These are phyloP conservation scores for Biancaea sappan DNA, from an alignment of 306 rosid species.

Conservation along the genomic window DNA sequence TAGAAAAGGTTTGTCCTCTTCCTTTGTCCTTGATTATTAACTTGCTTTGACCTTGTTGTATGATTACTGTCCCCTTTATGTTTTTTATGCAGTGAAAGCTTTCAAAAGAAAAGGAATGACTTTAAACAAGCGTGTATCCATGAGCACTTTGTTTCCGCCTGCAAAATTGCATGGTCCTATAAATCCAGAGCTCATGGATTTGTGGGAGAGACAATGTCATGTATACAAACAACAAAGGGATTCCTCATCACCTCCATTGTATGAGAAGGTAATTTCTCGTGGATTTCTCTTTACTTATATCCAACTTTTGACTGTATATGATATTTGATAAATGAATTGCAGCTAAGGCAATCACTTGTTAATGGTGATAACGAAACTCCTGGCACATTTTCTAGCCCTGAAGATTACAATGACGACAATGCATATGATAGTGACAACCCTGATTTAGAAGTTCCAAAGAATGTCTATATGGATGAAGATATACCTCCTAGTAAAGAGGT, in stretches of 20 bases:
- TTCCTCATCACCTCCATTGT: conserved; percentile 52
- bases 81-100: conserved; percentile 56
- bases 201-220: conserved; percentile 59
- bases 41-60: conserved; percentile 2
- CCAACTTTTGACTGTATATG: conserved; percentile 6
- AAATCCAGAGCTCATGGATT: conserved; percentile 66
- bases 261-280: conserved; percentile 61
- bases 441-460: conserved; percentile 57
- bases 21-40: neutral
- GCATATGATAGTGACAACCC: conserved; percentile 48
- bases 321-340: conserved; percentile 39
- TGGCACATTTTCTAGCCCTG: conserved; percentile 44
- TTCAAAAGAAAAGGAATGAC: conserved; percentile 41
- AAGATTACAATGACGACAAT: conserved; percentile 55
- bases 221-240: conserved; percentile 50
- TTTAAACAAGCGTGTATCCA: conserved; percentile 39
- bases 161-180: conserved; percentile 81
- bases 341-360: conserved; percentile 78
- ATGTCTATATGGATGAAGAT: conserved; percentile 60
- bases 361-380: conserved; percentile 52
- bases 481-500: conserved; percentile 58
- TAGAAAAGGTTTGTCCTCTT: conserved; percentile 64
- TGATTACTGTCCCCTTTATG: conserved; percentile 13
- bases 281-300: conserved; percentile 8
- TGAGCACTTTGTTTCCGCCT: conserved; percentile 67